phyloP scores from a whole-genome alignment of 208 protist genomes.

The Crithidia expoeki region DNA sequence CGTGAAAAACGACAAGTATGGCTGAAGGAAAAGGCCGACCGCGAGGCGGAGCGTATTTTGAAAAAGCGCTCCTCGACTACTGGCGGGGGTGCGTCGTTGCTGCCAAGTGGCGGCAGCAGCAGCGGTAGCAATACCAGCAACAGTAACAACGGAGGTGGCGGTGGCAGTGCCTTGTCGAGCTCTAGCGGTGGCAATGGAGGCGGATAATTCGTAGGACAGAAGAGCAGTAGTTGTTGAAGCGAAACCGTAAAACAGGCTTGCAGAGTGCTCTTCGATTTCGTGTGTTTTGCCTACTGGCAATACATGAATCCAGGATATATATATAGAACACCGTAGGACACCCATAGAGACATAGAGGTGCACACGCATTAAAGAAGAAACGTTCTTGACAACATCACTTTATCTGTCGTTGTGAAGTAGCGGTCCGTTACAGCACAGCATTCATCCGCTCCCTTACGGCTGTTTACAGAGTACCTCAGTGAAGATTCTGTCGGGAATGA shows the following conservation, averaged over 20 bases:
- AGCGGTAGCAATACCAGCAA: not conserved
- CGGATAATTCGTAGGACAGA: no score
- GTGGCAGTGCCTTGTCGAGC: conserved; percentile 13
- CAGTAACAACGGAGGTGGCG: not conserved
- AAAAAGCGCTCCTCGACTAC: conserved; percentile 55
- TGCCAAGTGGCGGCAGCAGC: not conserved
- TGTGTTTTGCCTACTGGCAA: no score
- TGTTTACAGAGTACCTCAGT: not conserved
- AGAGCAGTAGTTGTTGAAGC: conserved; percentile 13
- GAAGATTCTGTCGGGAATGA: not conserved
- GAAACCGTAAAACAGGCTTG: not conserved
- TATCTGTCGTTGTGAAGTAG: no score
- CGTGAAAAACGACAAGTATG: conserved; percentile 80
- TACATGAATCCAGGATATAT: no score
- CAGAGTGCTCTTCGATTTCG: no score
- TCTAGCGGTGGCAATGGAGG: conserved; percentile 6
- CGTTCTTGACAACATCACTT: no score
- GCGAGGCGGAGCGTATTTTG: conserved; percentile 76
- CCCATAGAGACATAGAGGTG: no score
- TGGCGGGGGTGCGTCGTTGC: not conserved
- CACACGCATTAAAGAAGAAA: no score
- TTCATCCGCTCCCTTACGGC: no score
- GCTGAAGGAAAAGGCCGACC: conserved; percentile 76
- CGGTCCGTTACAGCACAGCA: no score
- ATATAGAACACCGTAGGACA: no score